Base-by-base conservation (phyloP, 352 stramenopile genomes). In the Globisporangium recalcitrans region DNA sequence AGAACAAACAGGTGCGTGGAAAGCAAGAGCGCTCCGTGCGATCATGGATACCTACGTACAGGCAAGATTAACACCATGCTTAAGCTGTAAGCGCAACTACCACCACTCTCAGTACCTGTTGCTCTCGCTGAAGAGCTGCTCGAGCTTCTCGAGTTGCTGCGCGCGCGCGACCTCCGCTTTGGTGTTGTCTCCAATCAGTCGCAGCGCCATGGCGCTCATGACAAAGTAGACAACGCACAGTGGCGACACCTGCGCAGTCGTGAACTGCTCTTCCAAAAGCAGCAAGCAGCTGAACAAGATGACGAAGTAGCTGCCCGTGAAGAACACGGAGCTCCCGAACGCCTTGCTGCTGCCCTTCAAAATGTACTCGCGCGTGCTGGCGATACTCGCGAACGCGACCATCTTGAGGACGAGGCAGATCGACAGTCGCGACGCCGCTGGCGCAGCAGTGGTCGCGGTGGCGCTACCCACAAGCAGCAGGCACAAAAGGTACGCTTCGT, bases 141-240 rank as follows among this genome's bases (percentile, higher is more conserved):
- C 72, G n/a, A 87, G 70, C 63, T 85, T 84, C 52, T 82, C 58
- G 13, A 87, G 73, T 42, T 88, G 78, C 62, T 79, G 29, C 13
- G 74, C 72, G 9, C 78, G 72, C 36, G 70, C 76, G 31, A 76
- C 56, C 62, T 85, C 76, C 22, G 76, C 73, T 60, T 78, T 77
- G 11, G 74, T 84, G 57, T 82, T 88, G 67, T 68, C 69, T 42
- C 72, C 74, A 7, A 88, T 76, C 26, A 88, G 60, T 16, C 58
- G 59, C 24, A 80, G 58, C 9, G 64, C 61, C 1, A 52, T 19
- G 16, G 75, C 67, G 57, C 61, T 65, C 10, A 73, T 47, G 16
- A 66, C 38, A 40, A 72, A 80, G 66, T 88, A 85, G 1, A 75
- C 53, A 27, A 80, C 16, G 5, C 68, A 73, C 2, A 85, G 58